Percentiles rank a stretch among this genome's conserved stretches.
Evolutionary conservation across 768 basidiomycete species (phyloP).

Genomic region (Fomitopsis serialis): DNA sequence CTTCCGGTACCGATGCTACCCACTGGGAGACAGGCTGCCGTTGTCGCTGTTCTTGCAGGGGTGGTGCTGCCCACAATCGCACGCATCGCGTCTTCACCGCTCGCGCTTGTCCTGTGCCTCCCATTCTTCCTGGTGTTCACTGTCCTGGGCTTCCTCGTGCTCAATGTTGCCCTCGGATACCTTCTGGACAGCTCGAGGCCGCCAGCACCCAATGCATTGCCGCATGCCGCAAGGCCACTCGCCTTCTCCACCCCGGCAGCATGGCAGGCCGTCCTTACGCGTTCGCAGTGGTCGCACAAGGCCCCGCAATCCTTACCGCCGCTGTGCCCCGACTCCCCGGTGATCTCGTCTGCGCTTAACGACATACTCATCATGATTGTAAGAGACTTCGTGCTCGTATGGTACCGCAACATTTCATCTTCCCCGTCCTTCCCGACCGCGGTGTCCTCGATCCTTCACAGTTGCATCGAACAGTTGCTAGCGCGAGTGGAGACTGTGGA

Average conservation of each 20-base stretch:
- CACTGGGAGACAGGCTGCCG: slow-evolving; percentile 14
- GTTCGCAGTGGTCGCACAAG: slow-evolving; percentile 85
- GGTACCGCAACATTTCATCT: slow-evolving; percentile 84
- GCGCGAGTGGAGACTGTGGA: slow-evolving; percentile 58
- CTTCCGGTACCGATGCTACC: slow-evolving; percentile 2
- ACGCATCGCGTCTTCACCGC: slow-evolving; percentile 60
- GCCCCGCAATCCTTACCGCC: slow-evolving; percentile 63
- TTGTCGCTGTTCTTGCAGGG: slow-evolving; percentile 52
- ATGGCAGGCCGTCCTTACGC: slow-evolving; percentile 86
- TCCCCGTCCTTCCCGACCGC: slow-evolving; percentile 87
- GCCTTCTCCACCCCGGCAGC: slow-evolving; percentile 90
- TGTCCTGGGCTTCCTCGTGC: slow-evolving; percentile 43
- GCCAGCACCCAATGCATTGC: slow-evolving; percentile 32
- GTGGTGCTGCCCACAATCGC: slow-evolving; percentile 48
- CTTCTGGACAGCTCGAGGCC: slow-evolving; percentile 45
- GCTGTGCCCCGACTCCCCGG: slow-evolving; percentile 56
- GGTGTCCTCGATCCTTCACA: slow-evolving; percentile 71
- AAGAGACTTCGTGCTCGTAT: slow-evolving; percentile 81
- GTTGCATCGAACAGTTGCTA: slow-evolving; percentile 53
- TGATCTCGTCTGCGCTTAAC: slow-evolving; percentile 69
- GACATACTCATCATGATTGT: slow-evolving; percentile 78
- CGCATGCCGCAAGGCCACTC: slow-evolving; percentile 63
- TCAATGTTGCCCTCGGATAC: slow-evolving; percentile 53
- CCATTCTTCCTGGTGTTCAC: slow-evolving; percentile 51
- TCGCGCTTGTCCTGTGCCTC: slow-evolving; percentile 56